Conservation (phyloP, 768 basidiomycete genomes). For the Termitomyces sp. region DNA sequence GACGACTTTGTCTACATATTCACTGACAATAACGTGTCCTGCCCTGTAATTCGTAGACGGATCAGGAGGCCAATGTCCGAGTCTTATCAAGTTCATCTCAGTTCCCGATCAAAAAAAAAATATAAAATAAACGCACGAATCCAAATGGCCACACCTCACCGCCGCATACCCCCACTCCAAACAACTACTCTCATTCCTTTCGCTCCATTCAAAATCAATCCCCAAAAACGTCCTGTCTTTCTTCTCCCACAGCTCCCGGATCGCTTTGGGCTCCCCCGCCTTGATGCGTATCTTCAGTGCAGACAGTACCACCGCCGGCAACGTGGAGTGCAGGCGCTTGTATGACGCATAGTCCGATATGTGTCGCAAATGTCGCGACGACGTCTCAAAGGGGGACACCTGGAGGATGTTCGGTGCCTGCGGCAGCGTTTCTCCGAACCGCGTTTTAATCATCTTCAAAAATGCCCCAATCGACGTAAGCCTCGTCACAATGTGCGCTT, state of each 20-base stretch:
- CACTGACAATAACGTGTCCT: constrained; percentile 72
- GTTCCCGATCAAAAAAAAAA: neutral
- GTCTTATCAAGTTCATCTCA: constrained; percentile 26
- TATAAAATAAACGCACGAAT: constrained; percentile 38
- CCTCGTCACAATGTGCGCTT: constrained; percentile 77
- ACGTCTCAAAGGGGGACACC: constrained; percentile 64
- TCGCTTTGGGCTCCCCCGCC: constrained; percentile 58
- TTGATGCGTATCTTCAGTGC: constrained; percentile 63
- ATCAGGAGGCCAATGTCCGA: constrained; percentile 71
- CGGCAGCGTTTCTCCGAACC: constrained; percentile 77
- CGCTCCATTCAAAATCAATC: constrained; percentile 71
- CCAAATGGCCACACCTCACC: constrained; percentile 65
- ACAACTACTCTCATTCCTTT: constrained; percentile 62
- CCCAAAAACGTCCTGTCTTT: constrained; percentile 73
- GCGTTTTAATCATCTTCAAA: constrained; percentile 80
- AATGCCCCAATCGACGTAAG: constrained; percentile 68
- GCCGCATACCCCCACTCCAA: constrained; percentile 85
- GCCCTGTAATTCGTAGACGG: constrained; percentile 71
- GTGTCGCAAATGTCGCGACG: constrained; percentile 63
- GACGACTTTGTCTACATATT: constrained; percentile 59
- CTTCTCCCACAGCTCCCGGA: constrained; percentile 63
- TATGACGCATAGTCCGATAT: constrained; percentile 65
- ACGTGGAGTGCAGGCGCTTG: constrained; percentile 63
- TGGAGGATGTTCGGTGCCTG: constrained; percentile 68
- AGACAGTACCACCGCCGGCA: constrained; percentile 63